These are phyloP conservation scores for Xylariaceae sp. DNA, from an alignment of 2,329 filamentous ascomycete species.

Conservation along the genomic window DNA sequence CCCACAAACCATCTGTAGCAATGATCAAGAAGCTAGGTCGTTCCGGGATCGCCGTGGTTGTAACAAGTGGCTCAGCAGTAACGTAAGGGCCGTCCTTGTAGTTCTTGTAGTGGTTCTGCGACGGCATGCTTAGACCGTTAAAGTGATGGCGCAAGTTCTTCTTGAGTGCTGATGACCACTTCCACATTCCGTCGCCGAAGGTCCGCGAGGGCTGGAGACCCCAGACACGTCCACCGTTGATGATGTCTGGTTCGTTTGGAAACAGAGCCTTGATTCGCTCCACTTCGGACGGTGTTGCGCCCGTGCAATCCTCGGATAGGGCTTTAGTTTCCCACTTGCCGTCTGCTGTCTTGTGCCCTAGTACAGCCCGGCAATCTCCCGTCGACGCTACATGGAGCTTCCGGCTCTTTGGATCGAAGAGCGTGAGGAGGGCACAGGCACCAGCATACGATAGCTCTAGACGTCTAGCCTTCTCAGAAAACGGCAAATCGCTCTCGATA, in stretches of 20 bases:
- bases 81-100: slow-evolving; percentile 59
- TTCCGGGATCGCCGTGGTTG: slow-evolving; percentile 45
- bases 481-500: slow-evolving; percentile 30
- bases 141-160: slow-evolving; percentile 41
- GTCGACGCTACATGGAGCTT: slow-evolving; percentile 59
- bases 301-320: slow-evolving; percentile 62
- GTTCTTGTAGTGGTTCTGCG: slow-evolving; percentile 38
- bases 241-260: slow-evolving; percentile 54
- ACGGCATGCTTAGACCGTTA: slow-evolving; percentile 39
- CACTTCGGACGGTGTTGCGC: slow-evolving; percentile 55
- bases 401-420: slow-evolving; percentile 51
- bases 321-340: slow-evolving; percentile 47
- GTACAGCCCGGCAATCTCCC: slow-evolving; percentile 48
- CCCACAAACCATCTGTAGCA: slow-evolving; percentile 63
- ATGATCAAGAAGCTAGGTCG: slow-evolving; percentile 57
- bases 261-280: slow-evolving; percentile 51
- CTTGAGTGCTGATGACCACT: slow-evolving; percentile 53
- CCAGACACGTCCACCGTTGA: slow-evolving; percentile 55
- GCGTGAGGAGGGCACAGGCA: slow-evolving; percentile 40
- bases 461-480: slow-evolving; percentile 28
- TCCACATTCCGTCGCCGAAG: slow-evolving; percentile 65
- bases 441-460: slow-evolving; percentile 31
- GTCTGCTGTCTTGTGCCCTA: slow-evolving; percentile 35
- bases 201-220: slow-evolving; percentile 58
- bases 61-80: slow-evolving; percentile 61